Evolutionary conservation across 768 basidiomycete genomes (phyloP).

Genomic region (Suillus cothurnatus): DNA sequence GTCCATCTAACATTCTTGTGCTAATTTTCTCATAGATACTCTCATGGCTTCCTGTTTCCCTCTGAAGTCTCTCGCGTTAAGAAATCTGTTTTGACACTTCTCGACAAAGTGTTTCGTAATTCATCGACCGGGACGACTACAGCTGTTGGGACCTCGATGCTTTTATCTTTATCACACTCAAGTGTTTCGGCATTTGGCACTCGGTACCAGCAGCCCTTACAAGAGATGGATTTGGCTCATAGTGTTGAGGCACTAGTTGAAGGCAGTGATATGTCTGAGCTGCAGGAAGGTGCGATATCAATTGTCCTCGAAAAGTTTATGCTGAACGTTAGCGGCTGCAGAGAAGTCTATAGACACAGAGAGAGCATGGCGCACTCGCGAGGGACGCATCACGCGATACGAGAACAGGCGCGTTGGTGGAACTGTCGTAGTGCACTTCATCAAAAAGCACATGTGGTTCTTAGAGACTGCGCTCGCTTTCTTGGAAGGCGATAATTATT

Average conservation of each 20-base stretch:
- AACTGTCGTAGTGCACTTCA: conserved; percentile 94
- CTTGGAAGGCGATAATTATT: conserved; percentile 75
- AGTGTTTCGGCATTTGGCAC: conserved; percentile 85
- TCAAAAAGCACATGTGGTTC: conserved; percentile 98
- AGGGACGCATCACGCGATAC: conserved; percentile 68
- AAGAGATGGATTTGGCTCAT: conserved; percentile 63
- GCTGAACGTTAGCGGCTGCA: conserved; percentile 25
- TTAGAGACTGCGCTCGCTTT: conserved; percentile 90
- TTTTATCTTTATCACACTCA: conserved; percentile 73
- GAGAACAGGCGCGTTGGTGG: conserved; percentile 79
- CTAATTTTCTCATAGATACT: conserved; percentile 57
- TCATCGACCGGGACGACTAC: conserved; percentile 31
- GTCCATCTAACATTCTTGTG: conserved; percentile 8
- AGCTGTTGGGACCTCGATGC: conserved; percentile 38
- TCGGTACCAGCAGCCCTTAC: conserved; percentile 69
- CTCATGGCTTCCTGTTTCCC: conserved; percentile 95
- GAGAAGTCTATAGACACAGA: conserved; percentile 60
- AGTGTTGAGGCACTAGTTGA: conserved; percentile 93
- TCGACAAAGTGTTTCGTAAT: conserved; percentile 47
- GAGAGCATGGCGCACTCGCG: conserved; percentile 71
- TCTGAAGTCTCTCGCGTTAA: conserved; percentile 78
- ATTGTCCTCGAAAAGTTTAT: neutral
- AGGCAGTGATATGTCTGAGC: conserved; percentile 79
- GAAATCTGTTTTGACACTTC: conserved; percentile 51
- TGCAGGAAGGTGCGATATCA: conserved; percentile 57